These are phyloP conservation scores for Saccharomyces hybrid DNA, from an alignment of 1,139 yeast genomes.

Conservation along the genomic window DNA sequence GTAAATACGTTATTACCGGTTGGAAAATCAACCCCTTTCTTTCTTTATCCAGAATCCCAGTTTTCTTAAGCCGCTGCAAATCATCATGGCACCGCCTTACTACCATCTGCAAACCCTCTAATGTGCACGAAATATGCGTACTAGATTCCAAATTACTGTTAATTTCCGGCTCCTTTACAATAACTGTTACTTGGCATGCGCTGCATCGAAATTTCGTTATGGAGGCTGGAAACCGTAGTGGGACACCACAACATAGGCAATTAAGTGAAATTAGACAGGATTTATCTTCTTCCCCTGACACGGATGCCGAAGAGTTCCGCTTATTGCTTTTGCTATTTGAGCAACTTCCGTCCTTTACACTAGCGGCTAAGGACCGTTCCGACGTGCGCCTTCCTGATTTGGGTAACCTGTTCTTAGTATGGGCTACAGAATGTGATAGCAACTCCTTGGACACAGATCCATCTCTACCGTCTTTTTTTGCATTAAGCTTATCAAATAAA, in stretches of 20 bases:
- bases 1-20: slow-evolving; percentile 43
- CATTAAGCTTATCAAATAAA: not conserved
- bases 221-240: slow-evolving; percentile 42
- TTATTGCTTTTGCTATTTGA: not conserved
- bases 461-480: not conserved
- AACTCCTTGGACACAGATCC: not conserved
- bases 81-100: slow-evolving; percentile 8
- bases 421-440: not conserved
- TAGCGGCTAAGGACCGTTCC: not conserved
- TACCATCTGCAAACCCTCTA: slow-evolving; percentile 6
- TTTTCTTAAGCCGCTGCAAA: slow-evolving; percentile 7
- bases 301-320: not conserved
- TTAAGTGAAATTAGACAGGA: slow-evolving; percentile 1
- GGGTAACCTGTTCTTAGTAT: not conserved
- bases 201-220: slow-evolving; percentile 49
- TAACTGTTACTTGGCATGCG: slow-evolving; percentile 42
- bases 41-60: slow-evolving; percentile 2
- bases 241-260: slow-evolving; percentile 52
- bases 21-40: slow-evolving; percentile 37
- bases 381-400: not conserved
- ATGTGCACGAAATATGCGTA: not conserved
- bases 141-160: not conserved
- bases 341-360: not conserved
- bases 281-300: not conserved
- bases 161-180: not conserved